Evolutionary conservation across 306 rosid genomes (phyloP).

Genomic region (Quercus berberidifolia): DNA sequence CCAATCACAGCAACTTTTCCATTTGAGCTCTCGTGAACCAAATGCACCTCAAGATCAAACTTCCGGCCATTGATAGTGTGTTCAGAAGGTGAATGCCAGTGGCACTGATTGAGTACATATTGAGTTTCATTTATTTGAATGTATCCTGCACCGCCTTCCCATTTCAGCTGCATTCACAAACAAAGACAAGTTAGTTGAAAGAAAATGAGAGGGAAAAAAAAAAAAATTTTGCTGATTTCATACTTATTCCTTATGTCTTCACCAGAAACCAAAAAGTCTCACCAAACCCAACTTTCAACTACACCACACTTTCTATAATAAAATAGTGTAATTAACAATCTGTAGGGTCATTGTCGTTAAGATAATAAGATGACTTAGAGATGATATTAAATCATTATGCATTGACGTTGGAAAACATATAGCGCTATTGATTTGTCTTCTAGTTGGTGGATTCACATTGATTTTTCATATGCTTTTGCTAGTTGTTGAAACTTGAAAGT

Average conservation of each 20-base stretch:
- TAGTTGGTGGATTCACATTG: too few relatives aligned
- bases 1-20: slow-evolving; percentile 57
- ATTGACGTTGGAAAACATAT: not conserved
- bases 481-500: too few relatives aligned
- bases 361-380: too few relatives aligned
- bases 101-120: slow-evolving; percentile 53
- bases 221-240: not conserved
- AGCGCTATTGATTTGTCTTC: not conserved
- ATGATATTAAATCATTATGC: too few relatives aligned
- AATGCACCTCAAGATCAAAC: slow-evolving; percentile 60
- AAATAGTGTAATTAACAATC: too few relatives aligned
- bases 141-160: slow-evolving; percentile 39
- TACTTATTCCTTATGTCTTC: not conserved
- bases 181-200: not conserved
- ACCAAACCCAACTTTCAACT: not conserved
- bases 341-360: too few relatives aligned
- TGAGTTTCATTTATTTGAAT: slow-evolving; percentile 44
- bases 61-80: slow-evolving; percentile 57
- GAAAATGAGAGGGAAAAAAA: not conserved
- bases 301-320: not conserved
- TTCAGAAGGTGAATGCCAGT: slow-evolving; percentile 88
- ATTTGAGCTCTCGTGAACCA: slow-evolving; percentile 51
- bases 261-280: not conserved
- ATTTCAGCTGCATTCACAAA: slow-evolving; percentile 42
- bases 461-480: too few relatives aligned